Evolutionary conservation across 2,329 filamentous ascomycete genomes (phyloP), one percentile per base, ranked within the genome.

Genomic region (Pyricularia sp.): DNA sequence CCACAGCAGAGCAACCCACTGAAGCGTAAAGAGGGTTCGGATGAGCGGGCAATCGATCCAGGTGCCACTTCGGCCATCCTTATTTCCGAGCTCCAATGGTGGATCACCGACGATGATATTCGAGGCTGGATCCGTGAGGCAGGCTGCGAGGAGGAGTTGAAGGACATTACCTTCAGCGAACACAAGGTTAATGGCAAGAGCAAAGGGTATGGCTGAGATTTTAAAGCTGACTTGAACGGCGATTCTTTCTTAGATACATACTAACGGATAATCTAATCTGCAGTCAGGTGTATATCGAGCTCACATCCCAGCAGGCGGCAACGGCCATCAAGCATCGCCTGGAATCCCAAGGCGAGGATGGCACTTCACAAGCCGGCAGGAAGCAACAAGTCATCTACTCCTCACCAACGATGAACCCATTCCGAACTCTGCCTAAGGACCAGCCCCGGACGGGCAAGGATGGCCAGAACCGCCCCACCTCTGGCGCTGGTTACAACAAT

Each of bases 151-250:
- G 83, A 88, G 60, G 91, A 96, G 71, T 78, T 97, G 22, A 92
- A 90, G 71, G 94, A 97, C 67, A 86, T 99, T 63, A 96, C 93
- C 0, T 99, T 97, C 75, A 97, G 91, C 71, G 94, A 99, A 75
- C 94, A 97, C 77, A 99, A 99, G 75, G 93, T 97, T 62, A 99
- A 99, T 70, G 94, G 94, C 70, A 99, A 99, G 79, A 96, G 91
- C 77, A 97, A 97, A 79, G 93, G 94, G 93, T 96, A 82, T 68
- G 86, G 19, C 40, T 76, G 22, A 9, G 22, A 30, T 28, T 28
- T 6, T 60, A n/a, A 9, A 24, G 10, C 5, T 57, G 3, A 57
- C 49, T 24, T 26, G 10, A 22, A 24, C 9, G 16, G 53, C n/a
- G 22, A 57, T 24, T 57, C 12, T 26, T 26, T 57, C 6, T 2